Evolutionary conservation across 2,329 filamentous ascomycete genomes (phyloP).

Genomic region (Salinomyces thailandicus): DNA sequence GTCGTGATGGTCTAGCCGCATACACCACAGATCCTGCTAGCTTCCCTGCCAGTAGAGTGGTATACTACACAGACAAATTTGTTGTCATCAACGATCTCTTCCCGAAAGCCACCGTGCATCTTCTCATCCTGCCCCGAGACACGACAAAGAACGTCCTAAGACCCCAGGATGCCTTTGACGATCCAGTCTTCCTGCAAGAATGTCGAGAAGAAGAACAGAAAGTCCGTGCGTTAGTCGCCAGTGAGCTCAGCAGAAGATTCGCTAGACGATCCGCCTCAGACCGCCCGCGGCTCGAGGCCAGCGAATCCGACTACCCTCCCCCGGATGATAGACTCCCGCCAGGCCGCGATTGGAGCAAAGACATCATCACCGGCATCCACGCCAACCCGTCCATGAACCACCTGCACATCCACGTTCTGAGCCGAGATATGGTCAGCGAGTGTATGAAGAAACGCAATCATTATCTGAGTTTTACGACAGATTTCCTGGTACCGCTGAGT

Average conservation of each 20-base stretch:
- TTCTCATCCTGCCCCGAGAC: constrained; percentile 76
- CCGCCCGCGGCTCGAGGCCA: constrained; percentile 50
- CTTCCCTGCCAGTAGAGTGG: constrained; percentile 48
- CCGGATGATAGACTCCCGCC: constrained; percentile 42
- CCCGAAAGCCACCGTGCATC: constrained; percentile 76
- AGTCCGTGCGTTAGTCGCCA: constrained; percentile 56
- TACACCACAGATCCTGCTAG: constrained; percentile 56
- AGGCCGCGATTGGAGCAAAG: constrained; percentile 67
- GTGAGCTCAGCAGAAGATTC: constrained; percentile 61
- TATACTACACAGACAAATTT: constrained; percentile 58
- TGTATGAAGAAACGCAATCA: constrained; percentile 71
- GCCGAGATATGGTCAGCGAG: constrained; percentile 63
- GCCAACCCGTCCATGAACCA: constrained; percentile 86
- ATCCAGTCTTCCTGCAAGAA: constrained; percentile 55
- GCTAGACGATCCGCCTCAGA: constrained; percentile 56
- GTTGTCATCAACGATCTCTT: constrained; percentile 74
- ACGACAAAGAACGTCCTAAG: constrained; percentile 50
- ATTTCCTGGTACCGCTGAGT: constrained; percentile 67
- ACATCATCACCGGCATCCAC: constrained; percentile 72
- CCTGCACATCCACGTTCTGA: constrained; percentile 80
- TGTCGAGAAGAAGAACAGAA: constrained; percentile 52
- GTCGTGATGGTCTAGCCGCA: constrained; percentile 51
- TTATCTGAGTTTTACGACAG: constrained; percentile 83
- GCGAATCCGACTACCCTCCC: constrained; percentile 37
- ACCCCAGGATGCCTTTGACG: constrained; percentile 67